Conservation (phyloP, 2,329 filamentous ascomycete species). For the Colletotrichum sp. region DNA sequence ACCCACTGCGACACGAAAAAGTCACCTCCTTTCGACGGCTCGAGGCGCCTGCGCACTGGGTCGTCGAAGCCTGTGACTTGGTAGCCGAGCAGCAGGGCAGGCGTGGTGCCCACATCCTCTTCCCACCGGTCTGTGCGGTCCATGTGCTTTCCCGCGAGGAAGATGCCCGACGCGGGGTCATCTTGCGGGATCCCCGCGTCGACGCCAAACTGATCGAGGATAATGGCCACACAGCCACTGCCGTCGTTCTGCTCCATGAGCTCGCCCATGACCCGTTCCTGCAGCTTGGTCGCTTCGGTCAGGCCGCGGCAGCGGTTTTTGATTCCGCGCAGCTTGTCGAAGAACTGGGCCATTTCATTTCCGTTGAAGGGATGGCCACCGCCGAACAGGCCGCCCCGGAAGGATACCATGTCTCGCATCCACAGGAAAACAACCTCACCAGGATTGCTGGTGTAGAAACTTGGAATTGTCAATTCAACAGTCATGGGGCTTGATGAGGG, state of each 20-base stretch:
- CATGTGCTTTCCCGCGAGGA: conserved; percentile 5
- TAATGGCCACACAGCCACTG: conserved; percentile 36
- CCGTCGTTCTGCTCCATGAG: conserved; percentile 36
- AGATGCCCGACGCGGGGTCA: conserved; percentile 28
- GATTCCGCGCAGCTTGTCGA: conserved; percentile 43
- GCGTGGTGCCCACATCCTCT: not conserved
- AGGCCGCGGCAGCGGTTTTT: conserved; percentile 43
- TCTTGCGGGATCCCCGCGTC: conserved; percentile 4
- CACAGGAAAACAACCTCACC: not conserved
- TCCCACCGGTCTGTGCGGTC: not conserved
- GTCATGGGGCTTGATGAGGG: accelerated
- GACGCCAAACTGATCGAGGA: conserved; percentile 30
- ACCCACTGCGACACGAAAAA: not conserved
- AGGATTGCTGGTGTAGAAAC: not conserved
- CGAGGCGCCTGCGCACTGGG: not conserved
- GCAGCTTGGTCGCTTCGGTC: conserved; percentile 2
- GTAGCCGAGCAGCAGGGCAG: accelerated
- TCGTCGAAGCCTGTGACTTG: not conserved
- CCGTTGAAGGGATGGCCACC: conserved; percentile 36
- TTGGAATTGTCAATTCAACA: not conserved
- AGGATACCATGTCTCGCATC: not conserved
- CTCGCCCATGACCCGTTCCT: conserved; percentile 30
- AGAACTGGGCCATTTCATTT: conserved; percentile 41
- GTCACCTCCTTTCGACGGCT: not conserved
- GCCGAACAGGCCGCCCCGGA: not conserved